Evolutionary conservation across 2,329 filamentous ascomycete species (phyloP), one percentile per base, ranked within the genome.

Genomic region (Lachnellula suecica): DNA sequence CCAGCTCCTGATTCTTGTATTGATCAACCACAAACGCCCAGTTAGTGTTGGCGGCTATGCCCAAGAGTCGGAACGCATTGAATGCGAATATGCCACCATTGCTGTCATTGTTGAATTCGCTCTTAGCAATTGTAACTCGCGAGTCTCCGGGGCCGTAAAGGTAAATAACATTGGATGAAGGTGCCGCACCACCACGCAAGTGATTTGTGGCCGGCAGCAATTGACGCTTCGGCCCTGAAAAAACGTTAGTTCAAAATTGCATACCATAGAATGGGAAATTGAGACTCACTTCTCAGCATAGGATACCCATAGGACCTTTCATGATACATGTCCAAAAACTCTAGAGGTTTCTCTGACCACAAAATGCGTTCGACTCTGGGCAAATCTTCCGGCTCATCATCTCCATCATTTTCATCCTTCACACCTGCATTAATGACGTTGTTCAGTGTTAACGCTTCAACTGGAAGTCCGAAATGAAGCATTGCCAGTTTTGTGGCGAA

Each of bases 401-500:
- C 44, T 7, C 52, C 29, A 23, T 62, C 51, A 11, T 47, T 44
- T 10, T 53, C 31, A 2, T 40, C 46, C 19, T 43, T 24, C 1
- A 25, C 17, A 20, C 31, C 19, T 37, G 56, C 52, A 11, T 54
- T 52, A 4, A 49, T n/a, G 13, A 65, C 51, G 37, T 67, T 67
- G n/a, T 57, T 62, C 2, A 43, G 11, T 10, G 63, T 65, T 17
- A 66, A 27, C 5, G 63, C 56, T 23, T 57, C 60, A 22, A 68
- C 58, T 7, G 66, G 65, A 9, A 67, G 51, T 11, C 65, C 66
- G 44, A 66, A 68, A 43, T 64, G 48, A 11, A 63, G 27, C 66
- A 68, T 67, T 8, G 63, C 57, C 15, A 68, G 45, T 47, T 67
- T 68, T 6, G 64, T 67, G 6, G 57, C 50, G 13, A 64, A 40